These are phyloP conservation scores for Candida pini DNA, from an alignment of 805 yeast species.

Conservation along the genomic window DNA sequence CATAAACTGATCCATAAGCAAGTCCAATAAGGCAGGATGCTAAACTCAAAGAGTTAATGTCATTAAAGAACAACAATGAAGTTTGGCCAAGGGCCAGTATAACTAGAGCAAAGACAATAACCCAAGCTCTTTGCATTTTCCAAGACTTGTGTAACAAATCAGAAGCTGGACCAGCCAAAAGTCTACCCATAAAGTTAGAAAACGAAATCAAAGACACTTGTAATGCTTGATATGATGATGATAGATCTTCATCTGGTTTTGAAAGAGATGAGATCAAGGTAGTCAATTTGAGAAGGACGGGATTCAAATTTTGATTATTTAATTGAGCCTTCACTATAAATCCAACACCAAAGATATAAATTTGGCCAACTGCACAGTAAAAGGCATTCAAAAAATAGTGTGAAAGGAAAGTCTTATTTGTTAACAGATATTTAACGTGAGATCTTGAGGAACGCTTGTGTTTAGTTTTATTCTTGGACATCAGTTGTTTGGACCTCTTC, in stretches of 20 bases:
- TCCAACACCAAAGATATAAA: slow-evolving; percentile 70
- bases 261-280: slow-evolving; percentile 2
- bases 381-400: slow-evolving; percentile 53
- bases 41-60: slow-evolving; percentile 36
- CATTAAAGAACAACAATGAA: slow-evolving; percentile 32
- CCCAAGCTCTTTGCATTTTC: slow-evolving; percentile 62
- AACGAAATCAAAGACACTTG: slow-evolving; percentile 67
- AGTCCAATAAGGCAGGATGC: slow-evolving; percentile 55
- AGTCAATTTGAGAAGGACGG: slow-evolving; percentile 5
- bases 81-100: slow-evolving; percentile 34
- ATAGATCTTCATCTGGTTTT: slow-evolving; percentile 26
- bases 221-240: slow-evolving; percentile 54
- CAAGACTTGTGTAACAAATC: slow-evolving; percentile 50
- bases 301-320: slow-evolving; percentile 17
- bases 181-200: slow-evolving; percentile 60
- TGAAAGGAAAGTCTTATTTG: slow-evolving; percentile 36
- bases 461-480: slow-evolving; percentile 4
- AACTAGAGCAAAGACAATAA: slow-evolving; percentile 38
- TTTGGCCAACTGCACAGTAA: slow-evolving; percentile 61
- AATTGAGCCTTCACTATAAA: slow-evolving; percentile 53
- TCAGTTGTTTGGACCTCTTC: slow-evolving; percentile 2
- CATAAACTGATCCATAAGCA: slow-evolving; percentile 67
- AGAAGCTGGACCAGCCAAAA: slow-evolving; percentile 59
- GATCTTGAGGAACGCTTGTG: slow-evolving; percentile 13
- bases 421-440: slow-evolving; percentile 23